Conservation (phyloP, 2,329 filamentous ascomycete genomes). For the Monosporascus sp. region DNA sequence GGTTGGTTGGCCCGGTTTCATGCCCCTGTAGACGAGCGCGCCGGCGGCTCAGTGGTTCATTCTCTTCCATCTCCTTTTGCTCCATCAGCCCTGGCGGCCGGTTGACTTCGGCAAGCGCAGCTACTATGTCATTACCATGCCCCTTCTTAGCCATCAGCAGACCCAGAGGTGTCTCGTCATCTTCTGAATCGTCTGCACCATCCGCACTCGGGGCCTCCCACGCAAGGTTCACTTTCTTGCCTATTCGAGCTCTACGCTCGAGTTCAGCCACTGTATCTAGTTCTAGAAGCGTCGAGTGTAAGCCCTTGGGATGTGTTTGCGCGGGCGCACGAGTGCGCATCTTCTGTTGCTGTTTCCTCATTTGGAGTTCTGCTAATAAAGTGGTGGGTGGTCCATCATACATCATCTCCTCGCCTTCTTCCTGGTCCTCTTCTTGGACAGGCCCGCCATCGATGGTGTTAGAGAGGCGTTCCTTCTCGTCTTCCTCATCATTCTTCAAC, state of each 20-base stretch:
- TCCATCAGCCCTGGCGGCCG: constrained; percentile 72
- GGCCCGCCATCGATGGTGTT: constrained; percentile 23
- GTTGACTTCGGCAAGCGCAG: constrained; percentile 50
- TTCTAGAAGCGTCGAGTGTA: constrained; percentile 85
- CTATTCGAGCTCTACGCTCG: constrained; percentile 67
- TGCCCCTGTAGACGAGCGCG: constrained; percentile 68
- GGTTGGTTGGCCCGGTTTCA: constrained; percentile 35
- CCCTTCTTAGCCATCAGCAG: constrained; percentile 65
- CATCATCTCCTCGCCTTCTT: constrained; percentile 41
- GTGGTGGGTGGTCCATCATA: constrained; percentile 78
- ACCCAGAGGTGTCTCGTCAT: constrained; percentile 73
- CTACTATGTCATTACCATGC: constrained; percentile 40
- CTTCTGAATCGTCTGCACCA: constrained; percentile 19
- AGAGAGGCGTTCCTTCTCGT: constrained; percentile 19
- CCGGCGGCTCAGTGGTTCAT: constrained; percentile 77
- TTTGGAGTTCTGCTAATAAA: constrained; percentile 82
- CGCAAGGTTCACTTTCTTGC: constrained; percentile 75
- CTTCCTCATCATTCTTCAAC: constrained; percentile 9
- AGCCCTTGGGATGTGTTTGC: constrained; percentile 62
- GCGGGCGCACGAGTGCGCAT: constrained; percentile 66
- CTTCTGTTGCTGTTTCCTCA: constrained; percentile 85
- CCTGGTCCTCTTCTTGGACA: constrained; percentile 35
- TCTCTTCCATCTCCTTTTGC: constrained; percentile 80
- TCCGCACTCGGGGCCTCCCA: constrained; percentile 59
- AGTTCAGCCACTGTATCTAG: constrained; percentile 86